A percentile compares a stretch with the other conserved stretches of the same genome.
Evolutionary conservation across 1,284 basidiomycete genomes (phyloP).

Genomic region (Abortiporus biennis): DNA sequence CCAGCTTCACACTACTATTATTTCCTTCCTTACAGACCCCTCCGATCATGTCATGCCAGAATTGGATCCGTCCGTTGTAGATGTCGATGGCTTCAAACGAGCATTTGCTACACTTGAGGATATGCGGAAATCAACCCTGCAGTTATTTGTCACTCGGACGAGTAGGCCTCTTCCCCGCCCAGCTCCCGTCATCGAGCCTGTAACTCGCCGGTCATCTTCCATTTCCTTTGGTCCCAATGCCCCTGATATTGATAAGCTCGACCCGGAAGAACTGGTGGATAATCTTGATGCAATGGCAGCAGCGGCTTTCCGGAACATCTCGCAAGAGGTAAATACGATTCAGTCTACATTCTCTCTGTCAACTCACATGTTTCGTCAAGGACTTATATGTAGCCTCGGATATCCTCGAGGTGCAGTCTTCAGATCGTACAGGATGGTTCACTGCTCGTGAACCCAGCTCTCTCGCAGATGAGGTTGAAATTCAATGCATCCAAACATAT

Average conservation of each 20-base stretch:
- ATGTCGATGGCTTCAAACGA: constrained; percentile 31
- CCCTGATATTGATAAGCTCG: constrained; percentile 62
- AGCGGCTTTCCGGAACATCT: constrained; percentile 68
- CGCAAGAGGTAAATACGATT: constrained; percentile 53
- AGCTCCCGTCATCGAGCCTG: constrained; percentile 21
- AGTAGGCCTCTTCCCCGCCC: constrained; percentile 45
- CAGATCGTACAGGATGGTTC: constrained; percentile 76
- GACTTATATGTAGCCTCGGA: constrained; percentile 72
- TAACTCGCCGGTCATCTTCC: constrained; percentile 18
- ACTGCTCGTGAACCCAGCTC: constrained; percentile 43
- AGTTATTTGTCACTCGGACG: constrained; percentile 51
- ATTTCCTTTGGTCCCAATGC: constrained; percentile 47
- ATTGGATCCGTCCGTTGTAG: constrained; percentile 5
- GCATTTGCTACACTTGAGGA: constrained; percentile 41
- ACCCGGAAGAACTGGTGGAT: constrained; percentile 64
- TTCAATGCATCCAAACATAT: constrained; percentile 70
- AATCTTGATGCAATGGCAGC: constrained; percentile 69
- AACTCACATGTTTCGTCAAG: constrained; percentile 19
- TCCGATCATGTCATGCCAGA: constrained; percentile 17
- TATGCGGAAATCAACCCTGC: constrained; percentile 34
- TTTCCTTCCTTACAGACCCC: constrained; percentile 42
- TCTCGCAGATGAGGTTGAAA: constrained; percentile 56
- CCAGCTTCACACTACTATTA: constrained; percentile 51
- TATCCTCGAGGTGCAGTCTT: constrained; percentile 71
- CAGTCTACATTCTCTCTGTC: neutral